Base-by-base conservation (phyloP, 768 basidiomycete species). In the Astraeus odoratus region DNA sequence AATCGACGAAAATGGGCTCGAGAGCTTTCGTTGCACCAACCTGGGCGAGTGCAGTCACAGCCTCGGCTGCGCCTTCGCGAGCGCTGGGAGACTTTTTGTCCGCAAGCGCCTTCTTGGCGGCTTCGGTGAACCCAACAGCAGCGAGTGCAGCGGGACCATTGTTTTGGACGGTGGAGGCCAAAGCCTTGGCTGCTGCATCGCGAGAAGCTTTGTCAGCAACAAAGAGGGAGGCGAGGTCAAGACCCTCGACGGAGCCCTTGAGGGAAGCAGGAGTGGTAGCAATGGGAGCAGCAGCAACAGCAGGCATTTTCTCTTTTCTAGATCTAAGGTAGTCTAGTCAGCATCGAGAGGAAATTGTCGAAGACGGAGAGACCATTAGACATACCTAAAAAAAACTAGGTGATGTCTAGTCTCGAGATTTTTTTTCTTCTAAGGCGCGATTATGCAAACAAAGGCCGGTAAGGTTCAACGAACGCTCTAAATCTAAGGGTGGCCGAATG, bases 41-140 rank as follows among this genome's bases (percentile, higher is more conserved):
- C 61, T 76, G 75, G 53, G 79, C 73, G 55, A 96, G 69, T 34
- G 74, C 70, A 42, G 69, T 65, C 59, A 96, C 69, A 62, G 85
- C 78, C 61, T 74, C 68, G 42, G 84, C 85, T 43, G 91, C 93
- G 56, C 83, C 89, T 68, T 97, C 89, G 63, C 94, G 91, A 52
- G 86, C 78, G 51, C 83, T 86, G 42, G 91, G 83, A 15, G 86
- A 88, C 74, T 94, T 96, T 80, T 97, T 98, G 81, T 96, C 91
- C 67, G 73, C 74, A 52, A 96, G 81, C 43, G 90, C 92, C 74
- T 86, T 88, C 66, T 89, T 57, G 51, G 80, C 66, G 56, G 88
- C 85, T 44, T 82, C 83, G 29, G 68, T 69, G 69, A 94, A 84
- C 51, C 75, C 81, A 50, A 78, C 69, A 50, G 80, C 72, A 49